These are phyloP conservation scores for Amyloporia xantha DNA, from an alignment of 768 basidiomycete species.

Conservation along the genomic window DNA sequence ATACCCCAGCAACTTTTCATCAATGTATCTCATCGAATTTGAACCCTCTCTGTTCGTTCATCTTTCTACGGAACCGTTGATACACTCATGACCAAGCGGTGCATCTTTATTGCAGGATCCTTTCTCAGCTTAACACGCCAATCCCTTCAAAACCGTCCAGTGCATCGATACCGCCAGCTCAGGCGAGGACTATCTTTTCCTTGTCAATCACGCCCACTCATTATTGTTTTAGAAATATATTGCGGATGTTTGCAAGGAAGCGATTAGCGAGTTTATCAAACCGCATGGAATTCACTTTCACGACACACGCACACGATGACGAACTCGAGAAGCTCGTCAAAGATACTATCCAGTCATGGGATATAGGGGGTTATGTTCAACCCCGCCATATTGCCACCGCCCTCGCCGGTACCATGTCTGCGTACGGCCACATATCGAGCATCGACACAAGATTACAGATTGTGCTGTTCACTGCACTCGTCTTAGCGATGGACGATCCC, in stretches of 20 bases:
- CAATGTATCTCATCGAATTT: too few species aligned
- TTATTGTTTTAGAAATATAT: background rate
- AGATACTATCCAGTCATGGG: background rate
- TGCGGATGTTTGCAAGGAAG: background rate
- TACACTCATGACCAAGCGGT: too few species aligned
- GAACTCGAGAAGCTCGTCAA: constrained; percentile 4
- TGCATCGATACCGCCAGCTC: too few species aligned
- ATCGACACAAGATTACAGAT: constrained; percentile 28
- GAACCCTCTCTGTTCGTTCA: too few species aligned
- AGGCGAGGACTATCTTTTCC: too few species aligned
- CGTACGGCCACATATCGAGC: constrained; percentile 11
- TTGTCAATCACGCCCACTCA: too few species aligned
- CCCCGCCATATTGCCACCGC: background rate
- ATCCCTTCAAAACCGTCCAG: too few species aligned
- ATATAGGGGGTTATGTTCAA: background rate
- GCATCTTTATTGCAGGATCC: too few species aligned
- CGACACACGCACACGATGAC: background rate
- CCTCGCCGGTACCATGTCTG: background rate
- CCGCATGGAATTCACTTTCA: too few species aligned
- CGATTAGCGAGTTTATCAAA: background rate
- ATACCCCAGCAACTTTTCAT: too few species aligned
- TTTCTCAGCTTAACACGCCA: too few species aligned
- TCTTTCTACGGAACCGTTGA: too few species aligned
- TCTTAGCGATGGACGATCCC: constrained; percentile 33
- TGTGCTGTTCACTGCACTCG: constrained; percentile 33